Percentiles rank a stretch among this genome's conserved stretches.
phyloP scores from a whole-genome alignment of 78 protist genomes.

The Dictyostelium purpureum region DNA sequence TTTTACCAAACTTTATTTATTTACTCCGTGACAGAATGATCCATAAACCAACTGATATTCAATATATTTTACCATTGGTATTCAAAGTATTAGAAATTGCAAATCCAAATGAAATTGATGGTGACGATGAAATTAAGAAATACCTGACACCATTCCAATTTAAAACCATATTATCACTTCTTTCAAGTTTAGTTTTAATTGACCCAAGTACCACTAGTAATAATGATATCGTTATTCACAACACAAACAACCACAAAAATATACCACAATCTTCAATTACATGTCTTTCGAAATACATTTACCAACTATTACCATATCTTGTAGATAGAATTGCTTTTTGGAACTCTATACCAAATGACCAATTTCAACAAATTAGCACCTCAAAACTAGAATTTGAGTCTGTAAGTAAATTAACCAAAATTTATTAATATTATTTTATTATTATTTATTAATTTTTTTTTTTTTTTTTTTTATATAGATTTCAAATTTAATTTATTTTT shows the following conservation, averaged over 20 bases:
- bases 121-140: neutral
- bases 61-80: slow-evolving; percentile 19
- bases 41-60: slow-evolving; percentile 27
- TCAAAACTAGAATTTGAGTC: slow-evolving; percentile 31
- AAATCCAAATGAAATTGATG: neutral
- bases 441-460: neutral
- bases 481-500: slow-evolving; percentile 3
- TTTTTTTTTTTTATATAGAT: neutral
- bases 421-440: neutral
- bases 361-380: slow-evolving; percentile 1
- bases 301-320: neutral
- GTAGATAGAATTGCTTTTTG: slow-evolving; percentile 20
- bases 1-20: slow-evolving; percentile 35
- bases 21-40: slow-evolving; percentile 50
- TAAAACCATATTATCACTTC: slow-evolving; percentile 17
- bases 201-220: no score
- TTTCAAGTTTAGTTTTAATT: slow-evolving; percentile 14
- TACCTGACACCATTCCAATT: slow-evolving; percentile 34
- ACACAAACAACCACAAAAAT: slow-evolving; percentile 12
- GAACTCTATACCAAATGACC: slow-evolving; percentile 14
- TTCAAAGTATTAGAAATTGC: slow-evolving; percentile 6
- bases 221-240: no score
- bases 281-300: neutral
- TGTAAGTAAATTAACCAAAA: neutral
- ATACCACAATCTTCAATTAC: neutral